These are phyloP conservation scores for Syzygium malaccense DNA, from an alignment of 441 rosid genomes.

Conservation along the genomic window DNA sequence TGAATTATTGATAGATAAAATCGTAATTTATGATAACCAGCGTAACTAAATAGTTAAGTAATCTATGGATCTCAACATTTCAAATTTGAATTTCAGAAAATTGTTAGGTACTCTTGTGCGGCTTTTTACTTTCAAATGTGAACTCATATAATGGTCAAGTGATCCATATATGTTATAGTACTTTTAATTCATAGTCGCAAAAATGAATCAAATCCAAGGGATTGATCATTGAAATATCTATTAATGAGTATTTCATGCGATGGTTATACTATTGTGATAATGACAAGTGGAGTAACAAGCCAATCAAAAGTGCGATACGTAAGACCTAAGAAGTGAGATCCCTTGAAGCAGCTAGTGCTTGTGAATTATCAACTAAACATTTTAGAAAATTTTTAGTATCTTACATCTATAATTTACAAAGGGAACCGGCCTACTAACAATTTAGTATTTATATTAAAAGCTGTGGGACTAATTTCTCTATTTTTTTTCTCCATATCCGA, in stretches of 20 bases:
- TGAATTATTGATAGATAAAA: neutral
- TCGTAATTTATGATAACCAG: neutral
- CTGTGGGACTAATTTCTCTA: neutral
- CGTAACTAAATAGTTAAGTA: neutral
- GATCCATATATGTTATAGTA: neutral
- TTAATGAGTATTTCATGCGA: rapidly evolving
- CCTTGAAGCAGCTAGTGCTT: neutral
- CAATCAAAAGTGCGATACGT: neutral
- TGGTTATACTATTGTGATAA: rapidly evolving
- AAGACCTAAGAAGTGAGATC: neutral
- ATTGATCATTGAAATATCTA: neutral
- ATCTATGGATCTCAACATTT: neutral
- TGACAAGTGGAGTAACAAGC: neutral
- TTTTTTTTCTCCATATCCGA: neutral
- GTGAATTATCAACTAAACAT: neutral
- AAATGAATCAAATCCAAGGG: neutral
- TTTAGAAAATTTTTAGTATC: neutral
- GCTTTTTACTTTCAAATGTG: neutral
- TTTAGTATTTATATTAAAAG: neutral
- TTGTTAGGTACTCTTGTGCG: neutral
- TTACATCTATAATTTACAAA: neutral
- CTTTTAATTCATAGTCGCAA: neutral
- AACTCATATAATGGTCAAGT: neutral
- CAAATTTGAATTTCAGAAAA: neutral
- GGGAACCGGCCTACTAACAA: neutral